Percentiles rank a stretch among this genome's conserved stretches.
phyloP scores from a whole-genome alignment of 2,329 filamentous ascomycete genomes.

The Monosporascus sp. region DNA sequence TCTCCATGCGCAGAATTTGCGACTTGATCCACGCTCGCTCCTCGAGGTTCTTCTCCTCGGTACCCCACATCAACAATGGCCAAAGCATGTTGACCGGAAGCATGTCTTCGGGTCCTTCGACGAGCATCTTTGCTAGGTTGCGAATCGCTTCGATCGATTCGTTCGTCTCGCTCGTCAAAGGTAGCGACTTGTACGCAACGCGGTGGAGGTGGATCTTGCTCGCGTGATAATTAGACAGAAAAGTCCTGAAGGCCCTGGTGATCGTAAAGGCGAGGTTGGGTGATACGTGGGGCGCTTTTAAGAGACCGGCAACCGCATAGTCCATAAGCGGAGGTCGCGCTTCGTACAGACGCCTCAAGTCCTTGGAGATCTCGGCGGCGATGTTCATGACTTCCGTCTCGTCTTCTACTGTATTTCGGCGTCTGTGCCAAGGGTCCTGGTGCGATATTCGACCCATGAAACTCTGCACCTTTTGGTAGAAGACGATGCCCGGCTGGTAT shows the following conservation, averaged over 20 bases:
- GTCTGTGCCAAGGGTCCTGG: constrained; percentile 53
- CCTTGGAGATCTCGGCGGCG: constrained; percentile 44
- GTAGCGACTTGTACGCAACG: constrained; percentile 50
- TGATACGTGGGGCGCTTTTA: constrained; percentile 44
- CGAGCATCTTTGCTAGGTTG: constrained; percentile 40
- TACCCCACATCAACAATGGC: constrained; percentile 52
- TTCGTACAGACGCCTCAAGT: constrained; percentile 46
- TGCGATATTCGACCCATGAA: constrained; percentile 53
- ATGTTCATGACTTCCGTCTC: constrained; percentile 55
- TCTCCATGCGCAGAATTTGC: constrained; percentile 44
- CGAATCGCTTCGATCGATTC: constrained; percentile 46
- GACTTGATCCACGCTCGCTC: constrained; percentile 47
- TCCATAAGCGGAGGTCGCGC: constrained; percentile 51
- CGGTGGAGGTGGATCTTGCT: constrained; percentile 52
- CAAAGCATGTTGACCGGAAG: constrained; percentile 53
- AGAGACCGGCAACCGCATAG: constrained; percentile 46
- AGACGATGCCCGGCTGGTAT: constrained; percentile 51
- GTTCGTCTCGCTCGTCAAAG: constrained; percentile 44
- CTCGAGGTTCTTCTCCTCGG: constrained; percentile 45
- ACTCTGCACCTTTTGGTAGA: constrained; percentile 54
- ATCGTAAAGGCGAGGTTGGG: constrained; percentile 44
- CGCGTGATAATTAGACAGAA: constrained; percentile 52
- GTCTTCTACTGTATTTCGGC: constrained; percentile 51
- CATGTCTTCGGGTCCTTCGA: constrained; percentile 36
- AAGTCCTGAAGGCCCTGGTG: constrained; percentile 50